Evolutionary conservation across 2,329 filamentous ascomycete species (phyloP), one percentile per base, ranked within the genome.

Genomic region (Ophiostoma sp.): DNA sequence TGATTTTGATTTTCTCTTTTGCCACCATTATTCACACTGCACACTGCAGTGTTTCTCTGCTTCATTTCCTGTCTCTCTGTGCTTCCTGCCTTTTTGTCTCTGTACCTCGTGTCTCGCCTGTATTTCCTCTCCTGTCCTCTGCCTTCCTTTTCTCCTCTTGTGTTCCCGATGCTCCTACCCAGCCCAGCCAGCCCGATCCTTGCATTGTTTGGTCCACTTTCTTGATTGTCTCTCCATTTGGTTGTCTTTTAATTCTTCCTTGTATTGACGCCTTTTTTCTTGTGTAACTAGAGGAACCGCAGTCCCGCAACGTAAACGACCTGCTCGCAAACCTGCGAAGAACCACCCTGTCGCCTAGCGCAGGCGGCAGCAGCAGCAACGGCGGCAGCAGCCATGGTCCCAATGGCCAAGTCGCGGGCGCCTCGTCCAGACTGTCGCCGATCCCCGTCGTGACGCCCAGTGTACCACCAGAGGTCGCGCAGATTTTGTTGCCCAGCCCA

Each of bases 291-390:
- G 75, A 76, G 39, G 76, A 75, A 33, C 73, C 75, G 9, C 72
- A 74, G 50, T 55, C 71, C 66, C 83, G 81, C 69, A 82, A 85
- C 74, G 89, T 91, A 78, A 91, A 91, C 79, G 86, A 90, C 75
- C 82, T 90, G 75, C 85, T 91, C 78, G 85, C 87, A 74, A 86
- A 84, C 75, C 79, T 90, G 76, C 88, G 89, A 78, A 86, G 85
- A 77, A 82, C 82, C 71, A 83, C 82, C 64, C 72, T 83, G 75
- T 77, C 76, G 73, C 69, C 72, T 72, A 74, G 73, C 66, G 73
- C 48, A 36, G 25, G 50, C n/a, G 69, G 71, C 4, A 64, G 70
- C 12, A n/a, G 45, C 52, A 63, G 28, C 57, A 2, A 31, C 19
- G 39, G 48, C 15, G 45, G 52, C 2, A 70, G 22, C 50, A 48